Evolutionary conservation across 129 eudicot species (phyloP), one percentile per base, ranked within the genome.

Genomic region (Apium graveolens): DNA sequence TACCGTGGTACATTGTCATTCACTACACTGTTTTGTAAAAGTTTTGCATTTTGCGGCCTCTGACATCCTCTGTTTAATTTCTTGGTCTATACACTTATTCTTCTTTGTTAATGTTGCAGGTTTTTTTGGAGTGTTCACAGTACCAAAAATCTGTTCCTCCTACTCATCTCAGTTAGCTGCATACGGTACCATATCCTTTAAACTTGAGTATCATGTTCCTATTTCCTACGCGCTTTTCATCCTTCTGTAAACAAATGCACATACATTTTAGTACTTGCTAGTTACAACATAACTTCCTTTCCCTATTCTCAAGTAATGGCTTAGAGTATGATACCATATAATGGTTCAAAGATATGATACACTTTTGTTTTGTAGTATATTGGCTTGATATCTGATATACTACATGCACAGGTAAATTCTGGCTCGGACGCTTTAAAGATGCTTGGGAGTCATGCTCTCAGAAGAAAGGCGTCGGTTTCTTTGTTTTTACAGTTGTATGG

Each of bases 81-180:
- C 10, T 44, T 44, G 48, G 11, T 11, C 14, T 44, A 11, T 11
- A 12, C 53, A 46, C 21, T 46, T 14, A 46, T 46, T 16, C 7
- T 0, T 46, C 53, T 17, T 49, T 18, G 21, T 49, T 5, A 3
- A 8, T 60, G 48, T 48, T 76, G 78, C 97, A 93, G 98, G 88
- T n/a, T 93, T 93, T 82, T 89, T 91, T 88, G 98, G 90, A 69
- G 96, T 91, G 48, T 93, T 93, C 79, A 91, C 86, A 1, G 87
- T 93, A 74, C 98, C 98, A 60, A 93, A 89, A 88, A 69, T 93
- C 82, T 93, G 96, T 79, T 93, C 96, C n/a, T 86, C 97, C 21
- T 91, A 93, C 71, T 93, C 98, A 60, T 48, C 97, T 31, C 98
- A 91, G 79, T 68, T 91, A 26, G 82, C 91, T 66, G 93, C 88